Conservation (phyloP, 495 filamentous ascomycete species). For the Xylaria scruposa region DNA sequence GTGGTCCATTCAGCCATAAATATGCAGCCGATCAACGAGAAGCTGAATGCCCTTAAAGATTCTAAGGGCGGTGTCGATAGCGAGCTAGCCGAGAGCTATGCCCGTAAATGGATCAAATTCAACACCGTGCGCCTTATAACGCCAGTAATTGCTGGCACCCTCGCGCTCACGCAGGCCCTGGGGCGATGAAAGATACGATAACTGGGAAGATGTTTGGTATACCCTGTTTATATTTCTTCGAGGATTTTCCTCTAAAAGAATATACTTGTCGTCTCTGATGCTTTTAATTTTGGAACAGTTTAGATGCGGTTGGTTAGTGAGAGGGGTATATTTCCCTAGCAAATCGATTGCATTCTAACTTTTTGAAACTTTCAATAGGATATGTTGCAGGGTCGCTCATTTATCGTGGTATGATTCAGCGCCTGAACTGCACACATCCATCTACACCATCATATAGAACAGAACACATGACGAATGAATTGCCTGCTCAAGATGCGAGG, state of each 20-base stretch:
- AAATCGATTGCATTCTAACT: not conserved
- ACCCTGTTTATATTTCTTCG: not conserved
- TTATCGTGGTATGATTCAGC: not conserved
- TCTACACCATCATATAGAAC: not conserved
- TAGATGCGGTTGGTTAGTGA: not conserved
- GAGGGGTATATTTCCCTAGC: not conserved
- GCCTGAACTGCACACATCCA: not conserved
- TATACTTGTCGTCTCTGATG: not conserved
- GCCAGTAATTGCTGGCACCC: conserved; percentile 48
- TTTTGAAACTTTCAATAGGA: not conserved
- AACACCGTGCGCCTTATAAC: conserved; percentile 48
- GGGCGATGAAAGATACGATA: conserved; percentile 21
- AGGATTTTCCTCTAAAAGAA: not conserved
- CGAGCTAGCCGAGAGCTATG: conserved; percentile 46
- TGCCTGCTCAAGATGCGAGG: not conserved
- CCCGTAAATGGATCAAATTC: conserved; percentile 45
- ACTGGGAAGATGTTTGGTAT: not conserved
- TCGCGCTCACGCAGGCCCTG: conserved; percentile 47
- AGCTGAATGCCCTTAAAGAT: conserved; percentile 47
- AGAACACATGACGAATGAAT: not conserved
- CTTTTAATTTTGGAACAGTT: not conserved
- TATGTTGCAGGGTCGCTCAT: not conserved
- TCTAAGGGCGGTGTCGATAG: conserved; percentile 39
- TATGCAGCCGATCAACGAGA: conserved; percentile 59
- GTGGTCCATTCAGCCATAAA: conserved; percentile 56